Conservation (phyloP, 345 rosid genomes). For the Gossypium stocksii region DNA sequence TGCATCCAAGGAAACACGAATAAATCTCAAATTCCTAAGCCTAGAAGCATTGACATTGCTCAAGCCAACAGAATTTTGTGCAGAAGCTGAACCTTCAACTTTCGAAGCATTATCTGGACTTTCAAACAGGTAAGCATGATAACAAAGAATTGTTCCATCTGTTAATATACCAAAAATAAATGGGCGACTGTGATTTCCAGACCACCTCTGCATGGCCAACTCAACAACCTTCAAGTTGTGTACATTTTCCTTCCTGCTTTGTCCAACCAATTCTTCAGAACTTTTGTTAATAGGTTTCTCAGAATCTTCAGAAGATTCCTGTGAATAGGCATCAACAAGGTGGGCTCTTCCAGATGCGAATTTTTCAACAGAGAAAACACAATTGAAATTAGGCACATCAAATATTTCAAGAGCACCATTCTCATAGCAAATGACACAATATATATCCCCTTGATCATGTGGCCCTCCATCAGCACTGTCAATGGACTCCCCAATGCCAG, state of each 20-base stretch:
- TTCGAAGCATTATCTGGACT: slow-evolving; percentile 58
- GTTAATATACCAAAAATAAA: slow-evolving; percentile 82
- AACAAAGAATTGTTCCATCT: slow-evolving; percentile 91
- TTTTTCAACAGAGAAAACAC: slow-evolving; percentile 80
- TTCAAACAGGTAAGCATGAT: slow-evolving; percentile 92
- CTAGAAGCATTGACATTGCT: slow-evolving; percentile 57
- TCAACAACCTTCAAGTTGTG: slow-evolving; percentile 69
- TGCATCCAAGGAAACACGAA: slow-evolving; percentile 65
- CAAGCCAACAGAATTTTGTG: slow-evolving; percentile 37
- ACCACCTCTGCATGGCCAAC: slow-evolving; percentile 93
- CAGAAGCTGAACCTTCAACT: slow-evolving; percentile 45
- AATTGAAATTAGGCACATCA: slow-evolving; percentile 82
- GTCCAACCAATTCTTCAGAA: slow-evolving; percentile 46
- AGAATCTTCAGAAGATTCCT: slow-evolving; percentile 44
- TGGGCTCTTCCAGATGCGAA: slow-evolving; percentile 76
- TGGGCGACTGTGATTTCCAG: slow-evolving; percentile 78
- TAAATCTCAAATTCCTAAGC: slow-evolving; percentile 79
- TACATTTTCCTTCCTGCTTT: slow-evolving; percentile 59
- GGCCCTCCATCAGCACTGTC: slow-evolving; percentile 82
- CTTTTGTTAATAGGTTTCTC: slow-evolving; percentile 32
- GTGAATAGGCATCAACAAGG: slow-evolving; percentile 54
- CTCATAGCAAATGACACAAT: slow-evolving; percentile 84
- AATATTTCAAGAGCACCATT: slow-evolving; percentile 83
- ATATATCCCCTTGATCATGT: slow-evolving; percentile 89
- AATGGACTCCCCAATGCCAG: slow-evolving; percentile 77